These are phyloP conservation scores for Podospora didyma DNA, from an alignment of 495 filamentous ascomycete species.

Conservation along the genomic window DNA sequence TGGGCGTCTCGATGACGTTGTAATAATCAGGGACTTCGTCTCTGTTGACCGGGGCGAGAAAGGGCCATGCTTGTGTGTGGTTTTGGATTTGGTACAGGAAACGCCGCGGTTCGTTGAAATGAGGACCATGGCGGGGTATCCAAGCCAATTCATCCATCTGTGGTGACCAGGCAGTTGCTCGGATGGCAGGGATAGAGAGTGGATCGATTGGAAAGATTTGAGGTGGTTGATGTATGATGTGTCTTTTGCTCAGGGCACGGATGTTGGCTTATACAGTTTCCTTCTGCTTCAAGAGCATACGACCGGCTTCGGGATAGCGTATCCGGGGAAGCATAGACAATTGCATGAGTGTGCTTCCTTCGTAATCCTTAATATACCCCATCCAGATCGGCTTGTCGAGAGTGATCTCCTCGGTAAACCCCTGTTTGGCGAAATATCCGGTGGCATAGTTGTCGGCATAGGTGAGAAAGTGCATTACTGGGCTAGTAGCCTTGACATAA, in stretches of 20 bases:
- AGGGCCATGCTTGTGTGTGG: slow-evolving; percentile 86
- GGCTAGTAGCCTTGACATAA: slow-evolving; percentile 88
- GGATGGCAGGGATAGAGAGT: slow-evolving; percentile 71
- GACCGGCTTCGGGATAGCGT: slow-evolving; percentile 80
- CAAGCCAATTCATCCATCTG: slow-evolving; percentile 93
- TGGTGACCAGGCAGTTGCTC: slow-evolving; percentile 84
- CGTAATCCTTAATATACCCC: slow-evolving; percentile 99
- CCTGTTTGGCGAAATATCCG: slow-evolving; percentile 97
- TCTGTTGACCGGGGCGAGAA: slow-evolving; percentile 82
- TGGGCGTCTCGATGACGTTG: slow-evolving; percentile 88
- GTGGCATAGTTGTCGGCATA: slow-evolving; percentile 98
- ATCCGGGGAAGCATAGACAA: slow-evolving; percentile 92
- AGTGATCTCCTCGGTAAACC: slow-evolving; percentile 95
- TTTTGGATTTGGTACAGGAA: slow-evolving; percentile 93
- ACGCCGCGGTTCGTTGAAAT: slow-evolving; percentile 84
- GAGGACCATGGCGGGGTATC: slow-evolving; percentile 87
- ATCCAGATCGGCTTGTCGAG: slow-evolving; percentile 87
- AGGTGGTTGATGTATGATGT: slow-evolving; percentile 79
- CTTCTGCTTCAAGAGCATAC: slow-evolving; percentile 95
- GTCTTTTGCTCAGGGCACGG: slow-evolving; percentile 78
- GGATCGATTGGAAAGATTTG: slow-evolving; percentile 67
- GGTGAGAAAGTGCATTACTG: slow-evolving; percentile 97
- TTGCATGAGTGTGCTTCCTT: slow-evolving; percentile 97
- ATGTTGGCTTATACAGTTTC: slow-evolving; percentile 89
- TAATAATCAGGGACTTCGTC: slow-evolving; percentile 97